These are phyloP conservation scores for Yamadazyma siamensis DNA, from an alignment of 1,139 yeast species.

Conservation along the genomic window DNA sequence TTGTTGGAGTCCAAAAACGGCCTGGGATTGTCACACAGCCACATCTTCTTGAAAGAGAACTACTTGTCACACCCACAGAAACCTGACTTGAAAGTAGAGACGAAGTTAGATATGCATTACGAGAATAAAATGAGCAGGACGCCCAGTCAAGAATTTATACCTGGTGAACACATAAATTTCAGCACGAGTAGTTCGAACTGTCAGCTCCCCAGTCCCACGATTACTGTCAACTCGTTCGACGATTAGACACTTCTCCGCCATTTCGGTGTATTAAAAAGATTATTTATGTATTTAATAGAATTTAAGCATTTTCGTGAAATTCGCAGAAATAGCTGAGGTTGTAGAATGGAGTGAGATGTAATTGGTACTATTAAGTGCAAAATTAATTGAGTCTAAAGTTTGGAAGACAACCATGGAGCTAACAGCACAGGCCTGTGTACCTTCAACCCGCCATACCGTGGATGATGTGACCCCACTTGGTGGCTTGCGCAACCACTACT, in stretches of 20 bases:
- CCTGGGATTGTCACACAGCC: slow-evolving; percentile 8
- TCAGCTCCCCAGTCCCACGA: slow-evolving; percentile 14
- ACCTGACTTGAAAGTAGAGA: slow-evolving; percentile 10
- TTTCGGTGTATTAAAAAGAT: too few relatives aligned
- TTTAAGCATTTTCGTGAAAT: too few relatives aligned
- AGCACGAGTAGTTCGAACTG: slow-evolving; percentile 2
- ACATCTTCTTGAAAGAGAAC: slow-evolving; percentile 12
- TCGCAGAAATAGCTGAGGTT: too few relatives aligned
- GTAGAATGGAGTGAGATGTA: too few relatives aligned
- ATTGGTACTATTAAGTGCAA: too few relatives aligned
- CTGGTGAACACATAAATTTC: neutral
- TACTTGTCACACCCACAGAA: slow-evolving; percentile 7
- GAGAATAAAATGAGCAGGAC: slow-evolving; percentile 10
- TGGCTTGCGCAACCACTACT: too few relatives aligned
- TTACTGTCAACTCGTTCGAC: slow-evolving; percentile 8
- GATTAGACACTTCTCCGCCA: slow-evolving; percentile 1
- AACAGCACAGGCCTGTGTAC: too few relatives aligned
- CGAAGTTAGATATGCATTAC: slow-evolving; percentile 12
- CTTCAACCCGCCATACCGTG: too few relatives aligned
- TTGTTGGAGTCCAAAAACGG: slow-evolving; percentile 14
- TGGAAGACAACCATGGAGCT: too few relatives aligned
- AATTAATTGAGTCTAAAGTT: too few relatives aligned
- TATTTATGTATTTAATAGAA: too few relatives aligned
- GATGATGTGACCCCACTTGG: too few relatives aligned
- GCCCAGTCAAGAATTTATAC: slow-evolving; percentile 4